A percentile compares a stretch with the other conserved stretches of the same genome.
Conservation (phyloP, 306 rosid species). For the Prunus armeniaca region DNA sequence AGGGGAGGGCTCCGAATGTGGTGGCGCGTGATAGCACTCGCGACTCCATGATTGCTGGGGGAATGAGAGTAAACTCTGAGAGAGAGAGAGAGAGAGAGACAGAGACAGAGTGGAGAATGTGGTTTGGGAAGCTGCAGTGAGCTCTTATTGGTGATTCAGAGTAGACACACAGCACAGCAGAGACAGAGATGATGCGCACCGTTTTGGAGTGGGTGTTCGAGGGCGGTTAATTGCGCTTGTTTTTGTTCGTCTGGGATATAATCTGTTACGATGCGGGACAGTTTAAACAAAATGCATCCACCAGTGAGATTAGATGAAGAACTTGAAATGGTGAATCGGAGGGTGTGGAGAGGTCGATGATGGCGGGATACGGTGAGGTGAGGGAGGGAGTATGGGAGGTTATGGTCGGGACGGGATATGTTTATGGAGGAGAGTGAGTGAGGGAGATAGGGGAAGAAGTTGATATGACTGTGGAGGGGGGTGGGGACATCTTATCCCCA, state of each 20-base stretch:
- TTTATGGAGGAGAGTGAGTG: neutral
- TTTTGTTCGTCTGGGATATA: neutral
- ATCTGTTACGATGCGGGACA: neutral
- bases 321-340: neutral
- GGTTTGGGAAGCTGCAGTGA: neutral
- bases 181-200: neutral
- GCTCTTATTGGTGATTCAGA: conserved; percentile 19
- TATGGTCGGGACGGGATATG: conserved; percentile 14
- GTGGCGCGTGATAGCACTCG: conserved; percentile 88
- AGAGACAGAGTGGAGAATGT: neutral
- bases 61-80: neutral
- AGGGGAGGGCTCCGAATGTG: conserved; percentile 41
- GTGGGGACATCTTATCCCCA: conserved; percentile 55
- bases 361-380: neutral
- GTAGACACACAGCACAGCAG: neutral
- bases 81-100: neutral
- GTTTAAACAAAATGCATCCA: neutral
- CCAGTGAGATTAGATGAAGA: neutral
- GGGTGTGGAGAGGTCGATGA: neutral
- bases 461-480: conserved; percentile 3
- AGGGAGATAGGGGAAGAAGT: neutral
- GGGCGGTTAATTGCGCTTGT: neutral
- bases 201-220: neutral
- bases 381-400: neutral
- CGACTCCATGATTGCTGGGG: conserved; percentile 62